Evolutionary conservation across 495 filamentous ascomycete genomes (phyloP).

Genomic region (Penicillium fimorum): DNA sequence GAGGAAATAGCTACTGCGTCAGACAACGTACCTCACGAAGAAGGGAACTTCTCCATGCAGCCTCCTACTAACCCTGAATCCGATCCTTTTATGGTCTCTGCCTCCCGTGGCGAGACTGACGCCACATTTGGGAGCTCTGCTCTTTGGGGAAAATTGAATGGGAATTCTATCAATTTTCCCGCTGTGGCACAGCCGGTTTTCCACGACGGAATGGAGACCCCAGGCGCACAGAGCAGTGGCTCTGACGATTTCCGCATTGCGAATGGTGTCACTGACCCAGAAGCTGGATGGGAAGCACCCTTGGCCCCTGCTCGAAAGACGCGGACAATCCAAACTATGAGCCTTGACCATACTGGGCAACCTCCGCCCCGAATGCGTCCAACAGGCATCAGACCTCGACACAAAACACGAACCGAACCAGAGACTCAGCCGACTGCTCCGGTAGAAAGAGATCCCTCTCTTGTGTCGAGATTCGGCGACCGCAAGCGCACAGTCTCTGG

Average conservation of each 20-base stretch:
- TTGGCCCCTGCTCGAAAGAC: slow-evolving; percentile 64
- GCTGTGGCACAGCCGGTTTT: slow-evolving; percentile 30
- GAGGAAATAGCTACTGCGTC: slow-evolving; percentile 36
- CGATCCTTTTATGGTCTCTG: slow-evolving; percentile 49
- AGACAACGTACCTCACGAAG: slow-evolving; percentile 38
- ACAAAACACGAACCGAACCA: slow-evolving; percentile 48
- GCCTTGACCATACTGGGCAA: slow-evolving; percentile 50
- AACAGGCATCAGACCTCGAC: slow-evolving; percentile 49
- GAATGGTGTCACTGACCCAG: slow-evolving; percentile 32
- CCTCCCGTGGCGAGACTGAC: slow-evolving; percentile 40
- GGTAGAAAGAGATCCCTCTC: slow-evolving; percentile 38
- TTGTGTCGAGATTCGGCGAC: slow-evolving; percentile 44
- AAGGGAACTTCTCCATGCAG: slow-evolving; percentile 43
- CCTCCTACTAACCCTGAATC: slow-evolving; percentile 41
- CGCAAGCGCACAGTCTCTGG: slow-evolving; percentile 87
- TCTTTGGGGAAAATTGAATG: slow-evolving; percentile 58
- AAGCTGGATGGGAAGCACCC: slow-evolving; percentile 57
- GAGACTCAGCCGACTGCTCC: slow-evolving; percentile 44
- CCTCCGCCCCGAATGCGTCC: slow-evolving; percentile 64
- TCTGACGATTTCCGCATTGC: slow-evolving; percentile 44
- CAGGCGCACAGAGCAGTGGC: slow-evolving; percentile 42
- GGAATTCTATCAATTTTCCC: slow-evolving; percentile 42
- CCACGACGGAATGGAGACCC: slow-evolving; percentile 45
- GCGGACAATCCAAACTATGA: slow-evolving; percentile 56
- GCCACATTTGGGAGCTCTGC: slow-evolving; percentile 50